Conservation (phyloP, 2,329 filamentous ascomycete species). For the Penicillium sp. region DNA sequence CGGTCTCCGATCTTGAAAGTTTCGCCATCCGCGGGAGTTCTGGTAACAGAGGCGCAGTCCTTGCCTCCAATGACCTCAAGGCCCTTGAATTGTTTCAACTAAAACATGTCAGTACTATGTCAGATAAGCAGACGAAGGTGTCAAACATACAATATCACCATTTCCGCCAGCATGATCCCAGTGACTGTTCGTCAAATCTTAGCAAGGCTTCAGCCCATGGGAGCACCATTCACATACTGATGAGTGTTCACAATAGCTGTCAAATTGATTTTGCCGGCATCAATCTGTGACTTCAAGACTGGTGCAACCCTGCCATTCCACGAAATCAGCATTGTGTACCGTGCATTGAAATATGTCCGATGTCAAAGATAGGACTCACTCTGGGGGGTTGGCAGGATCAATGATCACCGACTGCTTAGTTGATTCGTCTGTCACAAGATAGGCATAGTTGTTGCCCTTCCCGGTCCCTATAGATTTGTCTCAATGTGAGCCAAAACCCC, state of each 20-base stretch:
- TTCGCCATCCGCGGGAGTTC: conserved; percentile 73
- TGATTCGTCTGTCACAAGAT: conserved; percentile 52
- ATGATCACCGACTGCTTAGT: conserved; percentile 55
- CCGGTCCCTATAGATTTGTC: conserved; percentile 32
- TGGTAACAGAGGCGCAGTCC: conserved; percentile 78
- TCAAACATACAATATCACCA: conserved; percentile 66
- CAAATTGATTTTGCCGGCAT: conserved; percentile 74
- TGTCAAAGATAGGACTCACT: conserved; percentile 39
- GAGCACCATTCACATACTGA: conserved; percentile 64
- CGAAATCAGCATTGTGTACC: not conserved
- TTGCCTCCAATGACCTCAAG: conserved; percentile 84
- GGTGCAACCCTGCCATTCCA: conserved; percentile 56
- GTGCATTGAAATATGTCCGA: not conserved
- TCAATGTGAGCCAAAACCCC: conserved; percentile 1
- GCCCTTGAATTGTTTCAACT: conserved; percentile 62
- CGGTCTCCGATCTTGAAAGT: conserved; percentile 77
- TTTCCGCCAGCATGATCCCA: conserved; percentile 95
- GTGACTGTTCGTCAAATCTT: conserved; percentile 60
- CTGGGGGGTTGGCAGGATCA: conserved; percentile 53
- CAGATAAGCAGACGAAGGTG: not conserved
- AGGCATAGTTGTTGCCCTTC: conserved; percentile 55
- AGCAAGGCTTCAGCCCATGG: not conserved
- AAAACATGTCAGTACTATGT: not conserved
- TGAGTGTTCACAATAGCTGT: conserved; percentile 94
- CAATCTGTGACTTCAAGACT: conserved; percentile 71